phyloP scores from a whole-genome alignment of 2,329 filamentous ascomycete genomes.

The Diaporthe destruens region DNA sequence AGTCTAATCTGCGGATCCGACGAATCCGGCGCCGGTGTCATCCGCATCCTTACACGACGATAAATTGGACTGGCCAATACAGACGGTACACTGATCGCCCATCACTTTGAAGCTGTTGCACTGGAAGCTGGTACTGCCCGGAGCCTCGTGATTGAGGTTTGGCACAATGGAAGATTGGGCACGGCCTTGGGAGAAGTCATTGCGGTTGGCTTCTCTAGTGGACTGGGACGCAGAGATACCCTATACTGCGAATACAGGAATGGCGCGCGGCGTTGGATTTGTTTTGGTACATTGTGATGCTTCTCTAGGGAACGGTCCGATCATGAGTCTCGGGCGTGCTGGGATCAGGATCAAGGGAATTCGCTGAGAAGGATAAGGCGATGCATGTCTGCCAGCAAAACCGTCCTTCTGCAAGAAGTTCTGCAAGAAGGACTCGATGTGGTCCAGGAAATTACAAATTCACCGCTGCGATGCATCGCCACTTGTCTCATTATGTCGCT shows the following conservation, averaged over 20 bases:
- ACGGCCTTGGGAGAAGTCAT: not conserved
- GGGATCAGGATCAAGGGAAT: not conserved
- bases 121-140: not conserved
- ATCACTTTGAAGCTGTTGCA: not conserved
- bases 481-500: not conserved
- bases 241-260: not conserved
- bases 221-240: not conserved
- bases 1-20: not conserved
- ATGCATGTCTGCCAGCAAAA: not conserved
- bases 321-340: not conserved
- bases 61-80: not conserved
- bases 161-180: not conserved
- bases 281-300: not conserved
- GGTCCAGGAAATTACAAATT: not conserved
- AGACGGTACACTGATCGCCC: not conserved
- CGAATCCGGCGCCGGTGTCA: not conserved
- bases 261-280: not conserved
- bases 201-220: not conserved
- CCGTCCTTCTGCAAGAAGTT: too few relatives aligned
- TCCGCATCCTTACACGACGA: not conserved
- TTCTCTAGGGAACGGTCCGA: not conserved
- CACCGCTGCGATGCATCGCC: not conserved
- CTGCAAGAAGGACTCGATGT: not conserved
- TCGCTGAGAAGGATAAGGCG: not conserved
- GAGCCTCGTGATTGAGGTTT: not conserved